Evolutionary conservation across 257 asterid species (phyloP).

Genomic region (Cynanchum wilfordii): DNA sequence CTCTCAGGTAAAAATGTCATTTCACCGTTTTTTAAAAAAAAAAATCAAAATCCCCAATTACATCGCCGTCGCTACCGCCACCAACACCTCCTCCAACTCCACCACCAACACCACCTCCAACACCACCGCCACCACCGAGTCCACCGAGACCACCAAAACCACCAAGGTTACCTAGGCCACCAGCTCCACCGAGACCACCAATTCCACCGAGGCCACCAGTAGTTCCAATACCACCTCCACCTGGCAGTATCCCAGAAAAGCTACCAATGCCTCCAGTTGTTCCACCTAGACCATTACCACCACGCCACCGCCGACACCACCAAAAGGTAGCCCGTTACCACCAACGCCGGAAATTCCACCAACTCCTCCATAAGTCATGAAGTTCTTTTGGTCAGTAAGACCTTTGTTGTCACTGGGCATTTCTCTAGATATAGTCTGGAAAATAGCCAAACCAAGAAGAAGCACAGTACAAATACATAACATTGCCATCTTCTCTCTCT

Average conservation of each 20-base stretch:
- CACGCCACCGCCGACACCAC: constrained; percentile 28
- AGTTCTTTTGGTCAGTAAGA: too few relatives aligned
- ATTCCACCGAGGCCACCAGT: too few relatives aligned
- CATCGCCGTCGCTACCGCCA: constrained; percentile 8
- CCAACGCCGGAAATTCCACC: constrained; percentile 28
- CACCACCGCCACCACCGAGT: too few relatives aligned
- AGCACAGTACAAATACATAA: constrained; percentile 4
- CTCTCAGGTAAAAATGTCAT: too few relatives aligned
- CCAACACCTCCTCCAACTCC: constrained; percentile 7
- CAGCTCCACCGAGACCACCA: too few relatives aligned
- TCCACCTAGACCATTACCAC: constrained; percentile 19
- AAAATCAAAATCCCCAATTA: too few relatives aligned
- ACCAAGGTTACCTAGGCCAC: too few relatives aligned
- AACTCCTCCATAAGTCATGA: constrained; percentile 24
- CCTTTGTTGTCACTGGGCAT: constrained; percentile 29
- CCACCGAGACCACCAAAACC: too few relatives aligned
- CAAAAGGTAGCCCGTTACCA: constrained; percentile 20
- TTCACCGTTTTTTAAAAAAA: too few relatives aligned
- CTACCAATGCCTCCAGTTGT: constrained; percentile 18
- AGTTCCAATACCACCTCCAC: too few relatives aligned
- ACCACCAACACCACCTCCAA: too few relatives aligned
- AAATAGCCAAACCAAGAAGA: constrained; percentile 22
- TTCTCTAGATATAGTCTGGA: constrained; percentile 24
- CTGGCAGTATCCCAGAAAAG: too few relatives aligned
- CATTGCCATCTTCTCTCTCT: constrained; percentile 25